Percentiles rank a stretch among this genome's conserved stretches.
Evolutionary conservation across 352 stramenopile genomes (phyloP).

Genomic region (Pythium guiyangense): DNA sequence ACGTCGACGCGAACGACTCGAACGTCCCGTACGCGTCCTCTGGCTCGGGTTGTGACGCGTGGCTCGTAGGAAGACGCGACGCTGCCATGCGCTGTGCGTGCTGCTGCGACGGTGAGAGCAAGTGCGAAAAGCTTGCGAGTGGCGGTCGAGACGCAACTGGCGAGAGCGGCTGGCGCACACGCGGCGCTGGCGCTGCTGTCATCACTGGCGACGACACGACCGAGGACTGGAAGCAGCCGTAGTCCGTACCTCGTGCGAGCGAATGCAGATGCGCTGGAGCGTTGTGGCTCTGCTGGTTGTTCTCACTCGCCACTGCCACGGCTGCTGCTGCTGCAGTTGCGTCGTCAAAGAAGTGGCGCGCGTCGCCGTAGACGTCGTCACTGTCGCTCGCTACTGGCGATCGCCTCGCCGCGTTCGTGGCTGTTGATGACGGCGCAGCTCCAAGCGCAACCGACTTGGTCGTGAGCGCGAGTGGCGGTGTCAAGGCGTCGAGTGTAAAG

Average conservation of each 20-base stretch:
- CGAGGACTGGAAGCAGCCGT: slow-evolving; percentile 4
- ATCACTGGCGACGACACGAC: background rate
- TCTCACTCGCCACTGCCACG: no score
- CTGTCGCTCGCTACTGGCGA: background rate
- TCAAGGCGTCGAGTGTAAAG: slow-evolving; percentile 39
- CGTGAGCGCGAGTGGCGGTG: slow-evolving; percentile 17
- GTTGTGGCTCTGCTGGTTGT: slow-evolving; percentile 7
- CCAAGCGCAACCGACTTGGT: background rate
- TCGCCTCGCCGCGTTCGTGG: background rate
- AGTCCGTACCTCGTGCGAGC: background rate
- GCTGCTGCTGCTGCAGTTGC: background rate
- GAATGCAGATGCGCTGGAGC: background rate
- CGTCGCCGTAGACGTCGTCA: slow-evolving; percentile 5
- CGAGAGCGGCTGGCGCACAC: background rate
- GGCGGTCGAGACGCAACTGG: background rate
- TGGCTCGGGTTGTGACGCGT: background rate
- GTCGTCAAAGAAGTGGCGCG: slow-evolving; percentile 5
- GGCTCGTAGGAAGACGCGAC: background rate
- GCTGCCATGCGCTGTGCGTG: background rate
- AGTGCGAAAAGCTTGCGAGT: background rate
- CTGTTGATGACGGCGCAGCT: background rate
- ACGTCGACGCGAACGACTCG: slow-evolving; percentile 14
- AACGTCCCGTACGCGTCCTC: slow-evolving; percentile 16
- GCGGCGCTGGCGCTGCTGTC: background rate
- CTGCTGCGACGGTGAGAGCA: slow-evolving; percentile 5